Percentiles rank a stretch among this genome's conserved stretches.
phyloP scores from a whole-genome alignment of 164 flowering plant species.

The Protea cynaroides region DNA sequence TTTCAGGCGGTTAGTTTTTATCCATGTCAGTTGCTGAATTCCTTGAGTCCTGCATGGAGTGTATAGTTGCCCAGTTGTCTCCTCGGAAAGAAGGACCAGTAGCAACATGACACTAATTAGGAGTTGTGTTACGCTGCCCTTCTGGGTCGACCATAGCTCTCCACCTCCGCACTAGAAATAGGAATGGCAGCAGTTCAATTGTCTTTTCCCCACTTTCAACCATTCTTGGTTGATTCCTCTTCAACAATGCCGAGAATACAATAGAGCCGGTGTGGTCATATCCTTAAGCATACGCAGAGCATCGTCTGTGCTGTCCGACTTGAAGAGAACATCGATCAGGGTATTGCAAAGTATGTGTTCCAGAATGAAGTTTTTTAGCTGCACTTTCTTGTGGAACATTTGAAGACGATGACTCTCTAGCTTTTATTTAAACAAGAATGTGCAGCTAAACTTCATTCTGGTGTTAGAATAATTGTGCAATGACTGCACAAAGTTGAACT shows the following conservation, averaged over 20 bases:
- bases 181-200: slow-evolving; percentile 49
- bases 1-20: no score
- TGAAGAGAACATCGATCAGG: slow-evolving; percentile 28
- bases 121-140: slow-evolving; percentile 22
- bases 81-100: slow-evolving; percentile 50
- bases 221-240: slow-evolving; percentile 17
- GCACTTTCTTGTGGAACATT: no score
- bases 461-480: no score
- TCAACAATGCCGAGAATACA: slow-evolving; percentile 33
- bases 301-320: slow-evolving; percentile 21
- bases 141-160: slow-evolving; percentile 23
- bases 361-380: no score
- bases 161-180: slow-evolving; percentile 52
- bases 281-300: slow-evolving; percentile 49
- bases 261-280: slow-evolving; percentile 49
- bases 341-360: slow-evolving; percentile 39
- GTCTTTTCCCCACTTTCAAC: slow-evolving; percentile 23
- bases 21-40: slow-evolving; percentile 67
- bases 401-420: no score
- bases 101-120: slow-evolving; percentile 31
- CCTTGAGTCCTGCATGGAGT: slow-evolving; percentile 47
- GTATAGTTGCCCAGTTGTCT: slow-evolving; percentile 64
- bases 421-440: no score
- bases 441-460: no score
- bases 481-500: no score